Percentiles rank a stretch among this genome's conserved stretches.
Evolutionary conservation across 305 asterid genomes (phyloP).

Genomic region (Rubia peregrina): DNA sequence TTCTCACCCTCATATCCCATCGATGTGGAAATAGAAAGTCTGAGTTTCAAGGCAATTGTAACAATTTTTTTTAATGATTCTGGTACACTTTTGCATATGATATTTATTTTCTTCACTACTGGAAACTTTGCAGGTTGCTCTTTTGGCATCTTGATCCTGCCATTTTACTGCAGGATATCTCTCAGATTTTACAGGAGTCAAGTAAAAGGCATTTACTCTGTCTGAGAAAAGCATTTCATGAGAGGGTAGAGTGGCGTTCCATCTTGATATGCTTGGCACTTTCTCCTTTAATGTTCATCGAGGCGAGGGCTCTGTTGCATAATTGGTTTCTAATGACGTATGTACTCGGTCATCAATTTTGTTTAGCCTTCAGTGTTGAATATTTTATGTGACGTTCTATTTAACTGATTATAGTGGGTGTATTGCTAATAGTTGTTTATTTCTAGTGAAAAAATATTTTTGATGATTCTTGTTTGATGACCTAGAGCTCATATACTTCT

Average conservation of each 20-base stretch:
- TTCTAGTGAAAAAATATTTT: background rate
- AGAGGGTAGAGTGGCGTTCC: constrained; percentile 63
- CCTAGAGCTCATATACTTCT: constrained; percentile 10
- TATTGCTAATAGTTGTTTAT: background rate
- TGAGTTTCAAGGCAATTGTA: background rate
- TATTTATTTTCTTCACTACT: background rate
- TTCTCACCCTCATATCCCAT: background rate
- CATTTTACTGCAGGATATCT: constrained; percentile 51
- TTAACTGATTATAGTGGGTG: background rate
- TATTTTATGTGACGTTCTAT: background rate
- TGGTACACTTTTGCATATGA: background rate
- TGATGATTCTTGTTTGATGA: background rate
- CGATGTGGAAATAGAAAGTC: background rate
- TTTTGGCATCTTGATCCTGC: constrained; percentile 66
- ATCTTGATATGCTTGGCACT: constrained; percentile 48
- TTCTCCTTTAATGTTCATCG: constrained; percentile 61
- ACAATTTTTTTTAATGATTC: background rate
- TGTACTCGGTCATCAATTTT: constrained; percentile 19
- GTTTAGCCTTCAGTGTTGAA: constrained; percentile 14
- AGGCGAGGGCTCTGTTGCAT: constrained; percentile 66
- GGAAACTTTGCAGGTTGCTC: constrained; percentile 47
- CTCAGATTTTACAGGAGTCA: constrained; percentile 48
- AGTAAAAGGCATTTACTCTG: constrained; percentile 50
- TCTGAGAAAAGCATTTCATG: constrained; percentile 39
- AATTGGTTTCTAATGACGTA: constrained; percentile 70